Evolutionary conservation across 768 basidiomycete species (phyloP).

Genomic region (Mycena capillaripes): DNA sequence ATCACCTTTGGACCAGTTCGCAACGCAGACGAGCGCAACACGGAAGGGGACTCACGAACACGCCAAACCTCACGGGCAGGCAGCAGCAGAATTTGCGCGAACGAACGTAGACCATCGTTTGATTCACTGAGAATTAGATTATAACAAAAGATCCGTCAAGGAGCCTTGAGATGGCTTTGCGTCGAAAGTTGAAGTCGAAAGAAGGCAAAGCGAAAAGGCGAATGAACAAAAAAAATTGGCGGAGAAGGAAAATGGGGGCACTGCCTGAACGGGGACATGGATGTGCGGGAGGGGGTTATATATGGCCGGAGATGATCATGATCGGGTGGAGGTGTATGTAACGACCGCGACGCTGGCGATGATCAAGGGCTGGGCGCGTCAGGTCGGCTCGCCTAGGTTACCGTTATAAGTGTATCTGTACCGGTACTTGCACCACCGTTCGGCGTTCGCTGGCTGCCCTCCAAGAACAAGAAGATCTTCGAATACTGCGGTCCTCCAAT

Average conservation of each 20-base stretch:
- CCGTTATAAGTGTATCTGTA: no score
- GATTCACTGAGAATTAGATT: slow-evolving; percentile 40
- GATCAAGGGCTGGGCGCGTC: no score
- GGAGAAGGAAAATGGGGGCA: slow-evolving; percentile 28
- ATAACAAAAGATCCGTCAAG: slow-evolving; percentile 31
- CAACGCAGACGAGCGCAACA: slow-evolving; percentile 1
- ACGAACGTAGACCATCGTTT: slow-evolving; percentile 66
- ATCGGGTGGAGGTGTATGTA: neutral
- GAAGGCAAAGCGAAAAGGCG: slow-evolving; percentile 7
- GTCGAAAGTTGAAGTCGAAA: no score
- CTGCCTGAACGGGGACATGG: slow-evolving; percentile 27
- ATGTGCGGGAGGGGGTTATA: slow-evolving; percentile 1
- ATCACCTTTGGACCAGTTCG: slow-evolving; percentile 50
- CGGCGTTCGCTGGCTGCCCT: no score
- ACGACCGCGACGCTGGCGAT: no score
- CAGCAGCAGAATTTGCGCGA: slow-evolving; percentile 75
- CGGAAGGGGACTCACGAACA: slow-evolving; percentile 59
- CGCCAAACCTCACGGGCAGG: slow-evolving; percentile 75
- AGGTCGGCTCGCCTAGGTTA: no score
- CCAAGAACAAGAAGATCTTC: no score
- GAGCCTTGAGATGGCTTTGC: slow-evolving; percentile 32
- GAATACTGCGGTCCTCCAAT: no score
- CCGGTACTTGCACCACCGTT: no score
- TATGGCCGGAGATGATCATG: neutral
- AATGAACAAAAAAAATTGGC: slow-evolving; percentile 16